phyloP scores from a whole-genome alignment of 163 green algal genomes.

The Chlamydomonas reinhardtii region DNA sequence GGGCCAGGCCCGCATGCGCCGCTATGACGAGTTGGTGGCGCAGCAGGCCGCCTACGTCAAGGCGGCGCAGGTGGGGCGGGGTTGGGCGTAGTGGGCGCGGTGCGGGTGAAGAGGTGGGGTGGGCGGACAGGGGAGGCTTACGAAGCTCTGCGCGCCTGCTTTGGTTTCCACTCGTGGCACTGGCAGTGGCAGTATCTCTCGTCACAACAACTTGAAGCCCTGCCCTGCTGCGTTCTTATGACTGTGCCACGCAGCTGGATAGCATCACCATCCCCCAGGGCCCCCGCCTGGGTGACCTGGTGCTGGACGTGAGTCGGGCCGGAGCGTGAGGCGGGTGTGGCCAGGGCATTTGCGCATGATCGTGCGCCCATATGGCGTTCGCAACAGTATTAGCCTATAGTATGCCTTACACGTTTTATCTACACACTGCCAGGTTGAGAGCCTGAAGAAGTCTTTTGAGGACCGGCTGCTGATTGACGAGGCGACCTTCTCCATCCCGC shows the following conservation, averaged over 20 bases:
- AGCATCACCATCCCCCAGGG: slow-evolving; percentile 84
- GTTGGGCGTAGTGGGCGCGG: neutral
- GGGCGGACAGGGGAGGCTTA: no score
- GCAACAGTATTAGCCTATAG: no score
- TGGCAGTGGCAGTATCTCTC: no score
- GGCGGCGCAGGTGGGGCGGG: slow-evolving; percentile 33
- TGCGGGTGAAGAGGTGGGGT: neutral
- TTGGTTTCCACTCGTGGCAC: no score
- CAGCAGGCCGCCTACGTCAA: slow-evolving; percentile 68
- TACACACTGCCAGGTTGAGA: neutral
- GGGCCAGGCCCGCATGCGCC: slow-evolving; percentile 58
- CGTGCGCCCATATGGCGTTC: no score
- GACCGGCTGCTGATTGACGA: slow-evolving; percentile 81
- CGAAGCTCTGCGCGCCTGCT: no score
- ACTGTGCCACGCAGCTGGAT: slow-evolving; percentile 66
- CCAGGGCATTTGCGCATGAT: no score
- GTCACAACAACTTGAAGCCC: no score
- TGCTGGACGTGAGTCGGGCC: slow-evolving; percentile 65
- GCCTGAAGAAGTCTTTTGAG: slow-evolving; percentile 64
- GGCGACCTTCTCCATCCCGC: slow-evolving; percentile 73
- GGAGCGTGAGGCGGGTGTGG: no score
- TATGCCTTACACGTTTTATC: no score
- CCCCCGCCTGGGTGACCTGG: slow-evolving; percentile 77
- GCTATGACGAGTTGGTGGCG: slow-evolving; percentile 80
- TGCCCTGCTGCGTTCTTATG: no score